Percentiles rank a stretch among this genome's conserved stretches.
Evolutionary conservation across 495 filamentous ascomycete genomes (phyloP).

Genomic region (Astrothelium macrocarpum): DNA sequence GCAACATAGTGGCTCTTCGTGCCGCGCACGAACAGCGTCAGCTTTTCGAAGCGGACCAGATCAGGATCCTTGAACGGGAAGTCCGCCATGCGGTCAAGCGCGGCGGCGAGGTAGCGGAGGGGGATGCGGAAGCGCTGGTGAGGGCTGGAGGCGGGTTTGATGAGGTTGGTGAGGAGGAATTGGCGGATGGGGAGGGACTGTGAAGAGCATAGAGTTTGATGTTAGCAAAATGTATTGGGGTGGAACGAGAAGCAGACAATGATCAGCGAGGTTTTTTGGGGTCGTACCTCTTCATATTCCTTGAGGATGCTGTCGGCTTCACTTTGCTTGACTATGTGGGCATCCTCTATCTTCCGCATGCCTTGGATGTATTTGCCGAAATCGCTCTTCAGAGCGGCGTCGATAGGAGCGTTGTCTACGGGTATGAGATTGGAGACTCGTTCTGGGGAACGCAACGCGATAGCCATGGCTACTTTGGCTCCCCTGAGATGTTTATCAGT

Average conservation of each 20-base stretch:
- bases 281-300: constrained; percentile 57
- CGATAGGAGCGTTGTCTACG: constrained; percentile 89
- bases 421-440: constrained; percentile 61
- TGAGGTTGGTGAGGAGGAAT: constrained; percentile 86
- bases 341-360: constrained; percentile 71
- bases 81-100: constrained; percentile 62
- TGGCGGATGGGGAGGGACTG: constrained; percentile 69
- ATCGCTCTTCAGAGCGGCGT: constrained; percentile 58
- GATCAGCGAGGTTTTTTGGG: not conserved
- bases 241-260: not conserved
- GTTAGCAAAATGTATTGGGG: no score
- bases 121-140: constrained; percentile 52
- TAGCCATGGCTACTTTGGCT: constrained; percentile 86
- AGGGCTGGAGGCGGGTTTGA: constrained; percentile 39
- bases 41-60: constrained; percentile 56
- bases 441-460: constrained; percentile 60
- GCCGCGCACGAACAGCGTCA: constrained; percentile 74
- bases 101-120: constrained; percentile 44
- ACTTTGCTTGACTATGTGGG: constrained; percentile 52
- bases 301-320: constrained; percentile 75
- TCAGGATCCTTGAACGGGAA: constrained; percentile 70
- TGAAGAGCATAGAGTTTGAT: not conserved
- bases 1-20: constrained; percentile 76
- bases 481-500: constrained; percentile 47
- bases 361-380: constrained; percentile 77